phyloP scores from a whole-genome alignment of 2,329 filamentous ascomycete species.

The Colletotrichum magnum region DNA sequence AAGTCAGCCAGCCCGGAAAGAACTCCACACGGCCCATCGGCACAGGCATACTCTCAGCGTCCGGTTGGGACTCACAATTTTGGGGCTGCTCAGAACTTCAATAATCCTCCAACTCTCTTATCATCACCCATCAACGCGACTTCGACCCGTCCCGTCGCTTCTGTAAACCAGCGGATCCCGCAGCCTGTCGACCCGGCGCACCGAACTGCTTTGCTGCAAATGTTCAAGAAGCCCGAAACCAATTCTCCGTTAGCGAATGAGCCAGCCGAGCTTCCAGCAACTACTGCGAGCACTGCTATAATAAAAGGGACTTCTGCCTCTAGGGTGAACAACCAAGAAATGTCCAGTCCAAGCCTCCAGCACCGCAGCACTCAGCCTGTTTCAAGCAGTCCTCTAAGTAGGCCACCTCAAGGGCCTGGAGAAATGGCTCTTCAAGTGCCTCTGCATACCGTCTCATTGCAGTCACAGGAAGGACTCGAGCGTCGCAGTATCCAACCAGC shows the following conservation, averaged over 20 bases:
- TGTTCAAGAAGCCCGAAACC: conserved; percentile 64
- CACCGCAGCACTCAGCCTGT: conserved; percentile 23
- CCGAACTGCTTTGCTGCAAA: conserved; percentile 64
- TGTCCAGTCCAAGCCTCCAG: conserved; percentile 14
- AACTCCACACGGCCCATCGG: neutral
- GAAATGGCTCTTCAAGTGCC: conserved; percentile 18
- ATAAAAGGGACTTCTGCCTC: conserved; percentile 25
- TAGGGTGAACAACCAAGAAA: conserved; percentile 14
- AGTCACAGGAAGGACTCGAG: conserved; percentile 19
- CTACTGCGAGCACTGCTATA: conserved; percentile 29
- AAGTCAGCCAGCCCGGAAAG: conserved; percentile 14
- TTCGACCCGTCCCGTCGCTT: neutral
- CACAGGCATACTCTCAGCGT: neutral
- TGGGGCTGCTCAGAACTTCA: conserved; percentile 4
- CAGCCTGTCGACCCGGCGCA: conserved; percentile 53
- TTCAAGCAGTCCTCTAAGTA: conserved; percentile 37
- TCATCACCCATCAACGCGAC: conserved; percentile 3
- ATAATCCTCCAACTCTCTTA: conserved; percentile 1
- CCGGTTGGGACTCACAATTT: conserved; percentile 1
- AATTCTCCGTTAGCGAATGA: conserved; percentile 21
- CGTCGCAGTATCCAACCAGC: conserved; percentile 7
- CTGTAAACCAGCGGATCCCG: conserved; percentile 40
- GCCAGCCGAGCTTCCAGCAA: conserved; percentile 34
- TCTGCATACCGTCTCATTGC: conserved; percentile 23
- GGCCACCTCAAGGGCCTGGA: conserved; percentile 26